Evolutionary conservation across 257 asterid species (phyloP).

Genomic region (Vinca minor): DNA sequence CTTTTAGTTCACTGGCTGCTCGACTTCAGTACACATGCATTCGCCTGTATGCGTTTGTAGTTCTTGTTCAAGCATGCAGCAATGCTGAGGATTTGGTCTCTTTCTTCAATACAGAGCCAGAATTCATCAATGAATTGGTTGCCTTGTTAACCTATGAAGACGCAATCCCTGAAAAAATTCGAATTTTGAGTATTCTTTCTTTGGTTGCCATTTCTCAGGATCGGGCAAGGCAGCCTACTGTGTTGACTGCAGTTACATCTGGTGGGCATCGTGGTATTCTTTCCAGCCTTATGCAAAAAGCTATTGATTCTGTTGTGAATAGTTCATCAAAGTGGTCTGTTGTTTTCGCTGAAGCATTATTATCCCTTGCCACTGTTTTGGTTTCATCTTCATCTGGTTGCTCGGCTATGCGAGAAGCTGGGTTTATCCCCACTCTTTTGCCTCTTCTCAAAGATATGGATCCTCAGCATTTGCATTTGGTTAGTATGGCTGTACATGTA

Average conservation of each 20-base stretch:
- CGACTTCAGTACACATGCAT: conserved; percentile 89
- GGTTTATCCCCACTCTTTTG: conserved; percentile 92
- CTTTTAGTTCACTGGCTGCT: conserved; percentile 57
- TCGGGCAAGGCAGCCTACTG: conserved; percentile 88
- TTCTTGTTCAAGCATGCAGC: conserved; percentile 87
- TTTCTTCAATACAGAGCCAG: conserved; percentile 92
- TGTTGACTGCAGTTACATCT: conserved; percentile 85
- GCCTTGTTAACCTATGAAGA: conserved; percentile 77
- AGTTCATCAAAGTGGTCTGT: conserved; percentile 85
- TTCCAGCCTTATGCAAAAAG: conserved; percentile 96
- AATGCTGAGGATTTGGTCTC: conserved; percentile 78
- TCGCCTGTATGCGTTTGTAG: conserved; percentile 86
- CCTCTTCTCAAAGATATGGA: conserved; percentile 83
- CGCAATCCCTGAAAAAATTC: conserved; percentile 75
- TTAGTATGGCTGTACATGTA: conserved; percentile 92
- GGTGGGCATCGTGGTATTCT: conserved; percentile 98
- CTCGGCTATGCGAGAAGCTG: conserved; percentile 99
- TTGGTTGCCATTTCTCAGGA: conserved; percentile 95
- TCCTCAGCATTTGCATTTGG: conserved; percentile 94
- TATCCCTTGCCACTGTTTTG: conserved; percentile 86
- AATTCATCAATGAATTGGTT: conserved; percentile 89
- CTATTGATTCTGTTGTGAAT: conserved; percentile 71
- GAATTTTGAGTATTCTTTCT: conserved; percentile 78
- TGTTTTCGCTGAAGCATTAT: conserved; percentile 79
- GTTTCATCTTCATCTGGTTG: conserved; percentile 98